phyloP scores from a whole-genome alignment of 768 basidiomycete species.

The Cystofilobasidium macerans region DNA sequence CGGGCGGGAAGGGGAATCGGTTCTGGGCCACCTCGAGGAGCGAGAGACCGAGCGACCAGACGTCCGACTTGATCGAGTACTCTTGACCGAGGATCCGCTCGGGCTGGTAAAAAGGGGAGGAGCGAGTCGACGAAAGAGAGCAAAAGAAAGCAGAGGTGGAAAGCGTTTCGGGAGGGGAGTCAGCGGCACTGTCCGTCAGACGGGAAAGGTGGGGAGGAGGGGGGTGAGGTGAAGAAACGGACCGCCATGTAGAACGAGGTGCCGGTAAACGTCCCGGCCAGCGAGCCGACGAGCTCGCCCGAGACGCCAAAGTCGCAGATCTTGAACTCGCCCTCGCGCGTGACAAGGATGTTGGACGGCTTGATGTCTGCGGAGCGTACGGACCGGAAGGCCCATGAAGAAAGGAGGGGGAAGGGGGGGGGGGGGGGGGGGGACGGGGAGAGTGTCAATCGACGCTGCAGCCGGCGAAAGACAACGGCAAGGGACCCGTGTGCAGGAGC shows the following conservation, averaged over 20 bases:
- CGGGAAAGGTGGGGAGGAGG: not conserved
- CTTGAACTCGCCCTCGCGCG: constrained; percentile 36
- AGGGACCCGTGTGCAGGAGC: too few relatives aligned
- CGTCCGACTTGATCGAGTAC: constrained; percentile 40
- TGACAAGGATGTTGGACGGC: constrained; percentile 40
- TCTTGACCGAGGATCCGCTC: constrained; percentile 38
- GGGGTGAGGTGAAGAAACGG: constrained; percentile 18
- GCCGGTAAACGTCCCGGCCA: constrained; percentile 40
- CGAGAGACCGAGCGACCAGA: constrained; percentile 40
- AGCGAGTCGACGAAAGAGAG: too few relatives aligned
- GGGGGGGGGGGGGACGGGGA: too few relatives aligned
- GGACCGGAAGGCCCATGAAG: too few relatives aligned
- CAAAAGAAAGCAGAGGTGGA: too few relatives aligned
- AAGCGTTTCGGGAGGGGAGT: not conserved
- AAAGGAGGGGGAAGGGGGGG: too few relatives aligned
- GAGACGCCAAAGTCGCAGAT: constrained; percentile 41
- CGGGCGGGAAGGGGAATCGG: constrained; percentile 40
- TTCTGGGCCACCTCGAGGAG: constrained; percentile 39
- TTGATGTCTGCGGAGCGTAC: constrained; percentile 31
- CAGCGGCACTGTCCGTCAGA: not conserved
- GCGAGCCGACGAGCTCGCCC: constrained; percentile 38
- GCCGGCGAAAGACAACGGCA: too few relatives aligned
- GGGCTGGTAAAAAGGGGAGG: constrained; percentile 30
- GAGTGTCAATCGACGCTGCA: too few relatives aligned
- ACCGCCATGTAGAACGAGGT: constrained; percentile 42